A percentile compares a stretch with the other conserved stretches of the same genome.
Conservation (phyloP, 1,139 yeast species). For the Saccharomyces hybrid region DNA sequence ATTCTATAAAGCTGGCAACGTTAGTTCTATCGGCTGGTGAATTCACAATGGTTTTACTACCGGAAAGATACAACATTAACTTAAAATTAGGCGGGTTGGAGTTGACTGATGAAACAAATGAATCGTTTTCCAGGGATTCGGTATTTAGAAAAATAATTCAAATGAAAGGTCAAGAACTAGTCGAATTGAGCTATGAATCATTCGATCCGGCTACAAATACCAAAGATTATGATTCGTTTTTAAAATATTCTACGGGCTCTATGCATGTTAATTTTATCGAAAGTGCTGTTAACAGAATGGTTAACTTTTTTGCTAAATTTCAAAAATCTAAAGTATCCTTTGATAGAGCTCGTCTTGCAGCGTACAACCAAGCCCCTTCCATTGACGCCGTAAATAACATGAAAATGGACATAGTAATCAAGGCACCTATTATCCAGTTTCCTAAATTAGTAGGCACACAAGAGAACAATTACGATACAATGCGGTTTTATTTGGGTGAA, state of each 20-base stretch:
- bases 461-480: slow-evolving; percentile 43
- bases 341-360: slow-evolving; percentile 83
- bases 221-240: slow-evolving; percentile 47
- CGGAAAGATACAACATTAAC: slow-evolving; percentile 67
- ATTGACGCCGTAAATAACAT: slow-evolving; percentile 42
- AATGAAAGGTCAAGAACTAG: slow-evolving; percentile 77
- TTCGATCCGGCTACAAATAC: slow-evolving; percentile 47
- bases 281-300: slow-evolving; percentile 62
- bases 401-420: slow-evolving; percentile 61
- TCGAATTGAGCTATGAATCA: slow-evolving; percentile 78
- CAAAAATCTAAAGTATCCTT: slow-evolving; percentile 79
- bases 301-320: slow-evolving; percentile 64
- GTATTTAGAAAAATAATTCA: slow-evolving; percentile 57
- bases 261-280: slow-evolving; percentile 71
- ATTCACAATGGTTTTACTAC: slow-evolving; percentile 56
- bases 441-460: slow-evolving; percentile 51
- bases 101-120: slow-evolving; percentile 66
- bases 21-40: slow-evolving; percentile 67
- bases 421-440: slow-evolving; percentile 77
- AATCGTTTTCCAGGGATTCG: slow-evolving; percentile 47
- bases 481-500: slow-evolving; percentile 78
- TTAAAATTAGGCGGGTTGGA: slow-evolving; percentile 79
- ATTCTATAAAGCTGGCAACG: slow-evolving; percentile 74
- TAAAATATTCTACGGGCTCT: slow-evolving; percentile 69
- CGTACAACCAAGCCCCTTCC: slow-evolving; percentile 46